Base-by-base conservation (phyloP, 306 rosid genomes). In the Vachellia collinsii region DNA sequence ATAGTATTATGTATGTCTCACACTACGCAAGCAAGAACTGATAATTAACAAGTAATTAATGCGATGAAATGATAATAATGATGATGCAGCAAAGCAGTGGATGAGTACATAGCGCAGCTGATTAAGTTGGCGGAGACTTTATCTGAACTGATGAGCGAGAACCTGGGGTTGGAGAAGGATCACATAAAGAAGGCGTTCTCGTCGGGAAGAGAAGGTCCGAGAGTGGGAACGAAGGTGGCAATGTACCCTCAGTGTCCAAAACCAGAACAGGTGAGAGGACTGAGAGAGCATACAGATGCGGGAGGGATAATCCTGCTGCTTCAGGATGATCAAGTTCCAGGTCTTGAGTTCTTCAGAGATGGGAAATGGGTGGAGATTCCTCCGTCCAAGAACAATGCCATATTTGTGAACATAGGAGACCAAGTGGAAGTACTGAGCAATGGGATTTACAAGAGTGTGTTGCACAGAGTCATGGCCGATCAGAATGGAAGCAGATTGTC, bases 261-360 rank as follows among this genome's bases (percentile, higher is more conserved):
- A 0, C 97, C 96, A 70, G 92, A 88, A 46, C 46, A 70, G 1
- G 97, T 94, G 47, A 88, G 93, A 83, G 98, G 98, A 29, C 91
- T 94, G 0, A 83, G 98, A 59, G 98, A 92, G 76, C 97, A 92
- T 88, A 92, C 97, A 13, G 98, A 94, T 80, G 98, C 97, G 3
- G 98, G 98, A 67, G 98, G 98, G 12, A 94, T 94, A 65, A 92
- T 94, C 48, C 86, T 94, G 19, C 51, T 94, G 65, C 97, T 94
- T 13, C 98, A 94, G 82, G 98, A 94, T 79, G 97, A 94, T 77
- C 77, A 86, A 80, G 91, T 94, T 3, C 97, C 97, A 0, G 98
- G 98, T 14, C 87, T 90, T 1, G 91, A 90, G 70, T 94, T 94
- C 87, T 84, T 74, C 82, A 89, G 88, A 70, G 93, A 92, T 77